Evolutionary conservation across 257 asterid genomes (phyloP), one percentile per base, ranked within the genome.

Genomic region (Verbascum thapsus): DNA sequence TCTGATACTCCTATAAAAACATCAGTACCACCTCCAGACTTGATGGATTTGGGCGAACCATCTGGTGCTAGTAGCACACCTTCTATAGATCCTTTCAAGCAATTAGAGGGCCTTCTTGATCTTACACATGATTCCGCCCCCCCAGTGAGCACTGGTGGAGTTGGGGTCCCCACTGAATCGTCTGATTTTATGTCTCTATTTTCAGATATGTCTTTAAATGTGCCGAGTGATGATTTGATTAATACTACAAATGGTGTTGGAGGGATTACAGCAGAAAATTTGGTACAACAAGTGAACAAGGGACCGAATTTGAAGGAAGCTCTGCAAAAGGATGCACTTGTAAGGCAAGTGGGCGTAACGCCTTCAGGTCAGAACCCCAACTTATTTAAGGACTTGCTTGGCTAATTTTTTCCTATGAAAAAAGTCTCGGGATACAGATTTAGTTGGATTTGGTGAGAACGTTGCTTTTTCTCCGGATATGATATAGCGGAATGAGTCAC

Each of bases 311-410:
- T 70, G 68, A 90, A 83, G 80, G 96, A 83, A 38, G 85, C 89
- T 23, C 63, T 94, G 78, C 91, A 81, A 58, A 94, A 85, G 79
- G 99, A 94, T 78, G 88, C 96, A 22, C 87, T 78, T 12, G 99
- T 85, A 22, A 85, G 99, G 75, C 99, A 94, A 68, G 45, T 94
- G 85, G 99, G 99, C 0, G 94, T 87, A 74, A 83, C 86, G 12
- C 97, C 96, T 42, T 71, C 94, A 16, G 82, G 88, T 71, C 92
- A 87, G 83, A 87, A 87, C 75, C 97, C 99, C 64, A 90, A 76
- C 78, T 79, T 94, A 72, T 94, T 94, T 60, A 82, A 73, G 66
- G 94, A 94, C 76, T 72, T 94, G 77, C 91, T 90, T 51, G 87
- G 96, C 75, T 90, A 71, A 77, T 40, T 32, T n/a, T n/a, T n/a